Base-by-base conservation (phyloP, 208 protist species). In the Blastocrithidia nonstop region DNA sequence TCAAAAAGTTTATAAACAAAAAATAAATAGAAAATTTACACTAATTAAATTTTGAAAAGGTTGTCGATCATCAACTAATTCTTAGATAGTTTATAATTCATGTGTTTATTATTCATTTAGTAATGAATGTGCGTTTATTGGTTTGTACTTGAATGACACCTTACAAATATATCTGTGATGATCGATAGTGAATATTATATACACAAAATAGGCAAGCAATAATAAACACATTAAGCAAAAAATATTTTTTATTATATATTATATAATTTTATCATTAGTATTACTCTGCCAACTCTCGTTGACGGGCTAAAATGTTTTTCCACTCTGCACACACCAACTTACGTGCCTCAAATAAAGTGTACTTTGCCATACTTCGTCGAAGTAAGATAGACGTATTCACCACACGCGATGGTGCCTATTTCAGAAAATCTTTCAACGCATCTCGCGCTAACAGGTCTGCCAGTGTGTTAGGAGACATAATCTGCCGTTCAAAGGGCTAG, bases 351-450 rank as follows among this genome's bases (percentile, higher is more conserved):
- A 88, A 72, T 3, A 85, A 9, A 17, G 69, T 48, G 38, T 88
- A 82, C 15, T 65, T 57, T 6, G 61, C 50, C 59, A 88, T 75
- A 46, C 79, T 75, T 23, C 69, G 67, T 1, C 79, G 73, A 1
- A 61, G 61, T 6, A 74, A 49, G 25, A 88, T 56, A 0, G 74
- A 69, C 3, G 58, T 57, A 45, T 68, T 77, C 21, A 85, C 66
- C 42, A 82, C 61, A 26, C 27, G 57, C 23, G 71, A 39, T 7
- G 66, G 70, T 4, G 62, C 68, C 29, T 90, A 76, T 50, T 90
- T 90, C 15, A 90, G 42, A 47, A 83, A 90, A 51, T 90, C 81
- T 38, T 81, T 81, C 26, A 91, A 48, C 7, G 76, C 76, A 45
- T 91, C 82, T 36, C 73, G 64, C 15, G 78, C 74, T 4, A 91